Evolutionary conservation across 2,329 filamentous ascomycete species (phyloP).

Genomic region (Sporothrix dimorphospora): DNA sequence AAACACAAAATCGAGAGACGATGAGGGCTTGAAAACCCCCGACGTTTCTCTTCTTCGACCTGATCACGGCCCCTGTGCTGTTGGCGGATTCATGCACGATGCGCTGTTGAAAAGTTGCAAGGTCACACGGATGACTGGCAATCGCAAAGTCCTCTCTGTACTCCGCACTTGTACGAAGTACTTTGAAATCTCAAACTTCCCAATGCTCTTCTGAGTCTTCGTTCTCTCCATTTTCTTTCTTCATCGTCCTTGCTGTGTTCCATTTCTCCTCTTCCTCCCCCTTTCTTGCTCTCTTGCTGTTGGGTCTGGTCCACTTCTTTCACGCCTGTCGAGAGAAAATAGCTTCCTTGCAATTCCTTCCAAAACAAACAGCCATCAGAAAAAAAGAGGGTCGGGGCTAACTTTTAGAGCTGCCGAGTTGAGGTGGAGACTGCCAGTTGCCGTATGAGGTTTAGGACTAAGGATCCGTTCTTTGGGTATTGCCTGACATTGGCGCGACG

Average conservation of each 20-base stretch:
- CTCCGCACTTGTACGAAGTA: too few species aligned
- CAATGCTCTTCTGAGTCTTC: not conserved
- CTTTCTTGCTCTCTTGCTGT: not conserved
- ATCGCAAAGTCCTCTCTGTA: not conserved
- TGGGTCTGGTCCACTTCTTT: constrained; percentile 6
- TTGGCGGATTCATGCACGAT: constrained; percentile 14
- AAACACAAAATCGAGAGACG: too few species aligned
- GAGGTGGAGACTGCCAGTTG: constrained; percentile 10
- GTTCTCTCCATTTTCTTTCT: not conserved
- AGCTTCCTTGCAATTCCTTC: not conserved
- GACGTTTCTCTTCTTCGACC: not conserved
- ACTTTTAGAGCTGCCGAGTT: constrained; percentile 22
- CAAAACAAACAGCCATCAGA: not conserved
- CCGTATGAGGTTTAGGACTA: not conserved
- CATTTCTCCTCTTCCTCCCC: not conserved
- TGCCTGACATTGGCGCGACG: not conserved
- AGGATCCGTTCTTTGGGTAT: not conserved
- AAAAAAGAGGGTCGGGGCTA: constrained; percentile 12
- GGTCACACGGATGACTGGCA: not conserved
- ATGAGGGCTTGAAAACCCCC: too few species aligned
- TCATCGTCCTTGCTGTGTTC: not conserved
- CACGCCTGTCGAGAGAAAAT: not conserved
- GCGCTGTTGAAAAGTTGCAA: constrained; percentile 3
- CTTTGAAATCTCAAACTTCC: too few species aligned
- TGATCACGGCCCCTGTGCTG: not conserved